These are phyloP conservation scores for Coniochaeta sp. DNA, from an alignment of 2,329 filamentous ascomycete genomes.

Conservation along the genomic window DNA sequence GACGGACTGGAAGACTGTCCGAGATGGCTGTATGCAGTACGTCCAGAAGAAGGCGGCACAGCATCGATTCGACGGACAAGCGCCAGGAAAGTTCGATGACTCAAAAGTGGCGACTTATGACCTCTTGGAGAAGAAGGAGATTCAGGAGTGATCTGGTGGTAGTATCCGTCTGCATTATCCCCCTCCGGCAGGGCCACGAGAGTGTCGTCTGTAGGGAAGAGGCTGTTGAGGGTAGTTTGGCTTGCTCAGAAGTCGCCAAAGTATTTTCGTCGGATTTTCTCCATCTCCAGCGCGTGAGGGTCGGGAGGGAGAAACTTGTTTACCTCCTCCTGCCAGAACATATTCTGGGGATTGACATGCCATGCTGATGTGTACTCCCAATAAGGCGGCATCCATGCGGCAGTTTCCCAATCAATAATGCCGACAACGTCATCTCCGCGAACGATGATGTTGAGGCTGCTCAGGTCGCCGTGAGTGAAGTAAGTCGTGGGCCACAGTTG, in stretches of 20 bases:
- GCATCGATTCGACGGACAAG: not conserved
- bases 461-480: constrained; percentile 18
- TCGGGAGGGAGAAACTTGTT: not conserved
- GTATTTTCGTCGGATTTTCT: not conserved
- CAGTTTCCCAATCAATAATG: constrained; percentile 19
- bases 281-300: constrained; percentile 1
- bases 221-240: too few relatives aligned
- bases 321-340: constrained; percentile 1
- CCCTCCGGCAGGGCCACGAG: too few relatives aligned
- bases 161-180: too few relatives aligned
- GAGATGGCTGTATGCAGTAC: not conserved
- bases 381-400: constrained; percentile 17
- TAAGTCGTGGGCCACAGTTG: constrained; percentile 2
- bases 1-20: not conserved
- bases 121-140: not conserved
- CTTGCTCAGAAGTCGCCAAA: not conserved
- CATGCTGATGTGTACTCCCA: constrained; percentile 15
- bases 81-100: not conserved
- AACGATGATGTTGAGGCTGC: constrained; percentile 20
- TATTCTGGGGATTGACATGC: constrained; percentile 1
- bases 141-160: too few relatives aligned
- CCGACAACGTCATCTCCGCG: constrained; percentile 18
- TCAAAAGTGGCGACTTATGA: not conserved
- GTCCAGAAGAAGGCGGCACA: not conserved
- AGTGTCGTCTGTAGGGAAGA: too few relatives aligned